These are phyloP conservation scores for Rhizopogon roseolus DNA, from an alignment of 768 basidiomycete genomes.

Conservation along the genomic window DNA sequence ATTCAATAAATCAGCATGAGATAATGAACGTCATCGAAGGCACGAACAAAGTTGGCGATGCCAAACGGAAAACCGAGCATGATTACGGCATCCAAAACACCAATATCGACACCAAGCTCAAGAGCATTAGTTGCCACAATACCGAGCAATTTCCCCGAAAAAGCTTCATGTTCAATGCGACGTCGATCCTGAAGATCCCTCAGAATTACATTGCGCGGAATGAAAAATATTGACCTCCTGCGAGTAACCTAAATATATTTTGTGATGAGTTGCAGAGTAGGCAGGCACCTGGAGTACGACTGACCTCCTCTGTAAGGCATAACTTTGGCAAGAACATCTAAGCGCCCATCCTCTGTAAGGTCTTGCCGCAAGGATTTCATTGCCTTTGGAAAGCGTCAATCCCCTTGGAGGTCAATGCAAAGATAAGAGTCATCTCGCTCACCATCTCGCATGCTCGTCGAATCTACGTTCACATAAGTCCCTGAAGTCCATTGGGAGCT, in stretches of 20 bases:
- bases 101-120: constrained; percentile 90
- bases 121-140: constrained; percentile 88
- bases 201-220: not conserved
- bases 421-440: constrained; percentile 12
- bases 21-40: not conserved
- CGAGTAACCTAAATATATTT: constrained; percentile 54
- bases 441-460: constrained; percentile 81
- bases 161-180: constrained; percentile 81
- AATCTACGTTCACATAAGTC: constrained; percentile 39
- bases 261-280: not conserved
- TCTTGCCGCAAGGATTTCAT: constrained; percentile 75
- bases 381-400: constrained; percentile 40
- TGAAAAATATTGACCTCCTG: constrained; percentile 41
- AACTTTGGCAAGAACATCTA: constrained; percentile 70
- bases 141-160: constrained; percentile 77
- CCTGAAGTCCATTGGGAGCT: not conserved
- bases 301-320: constrained; percentile 82
- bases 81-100: constrained; percentile 82
- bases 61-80: constrained; percentile 83
- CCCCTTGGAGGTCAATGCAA: not conserved
- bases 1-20: not conserved
- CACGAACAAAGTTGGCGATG: constrained; percentile 73
- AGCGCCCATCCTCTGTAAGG: constrained; percentile 67
- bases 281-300: constrained; percentile 6
- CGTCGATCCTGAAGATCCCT: constrained; percentile 59